Evolutionary conservation across 225 moss, liverwort and hornwort species (phyloP), one percentile per base, ranked within the genome.

Genomic region (Marchantia paleacea): DNA sequence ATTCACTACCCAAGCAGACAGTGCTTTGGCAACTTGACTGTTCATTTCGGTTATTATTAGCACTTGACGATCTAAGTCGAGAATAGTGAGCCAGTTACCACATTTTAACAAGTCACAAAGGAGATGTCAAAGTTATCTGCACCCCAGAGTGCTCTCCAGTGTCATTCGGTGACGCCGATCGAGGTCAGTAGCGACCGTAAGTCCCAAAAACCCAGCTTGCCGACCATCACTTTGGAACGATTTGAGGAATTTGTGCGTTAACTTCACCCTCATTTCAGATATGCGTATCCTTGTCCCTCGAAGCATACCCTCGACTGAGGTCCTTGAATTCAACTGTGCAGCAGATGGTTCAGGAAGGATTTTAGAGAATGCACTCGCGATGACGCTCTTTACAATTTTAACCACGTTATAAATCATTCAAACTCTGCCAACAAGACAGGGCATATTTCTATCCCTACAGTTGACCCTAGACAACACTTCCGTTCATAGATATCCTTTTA

Each of bases 81-180:
- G 83, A 82, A 83, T 80, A 69, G 80, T 83, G 55, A 83, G 80
- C 85, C 47, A 28, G 80, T 83, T 83, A 86, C 69, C 78, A 86
- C 83, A 86, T 67, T 78, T 72, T 80, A 62, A 80, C 80, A 80
- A 86, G 83, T 81, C 74, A 86, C 78, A 70, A 83, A 75, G 69
- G 74, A 64, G 68, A 78, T 26, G 60, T 83, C 83, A 77, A 80
- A 75, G 77, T 68, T 65, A 75, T 85, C 80, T 82, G 83, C 83
- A 86, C 86, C 86, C 83, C 63, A 86, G 81, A 72, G 83, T 78
- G 83, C 81, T 83, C 75, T 86, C 86, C 69, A 86, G 28, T 63
- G 86, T 86, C 81, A 83, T 14, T 20, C 81, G 82, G 69, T 86
- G 83, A 75, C 78, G 86, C 67, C 75, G 64, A 79, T 79, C 67